Conservation (phyloP, 371 early-diverging fungal genomes). For the Mucor ambiguus region DNA sequence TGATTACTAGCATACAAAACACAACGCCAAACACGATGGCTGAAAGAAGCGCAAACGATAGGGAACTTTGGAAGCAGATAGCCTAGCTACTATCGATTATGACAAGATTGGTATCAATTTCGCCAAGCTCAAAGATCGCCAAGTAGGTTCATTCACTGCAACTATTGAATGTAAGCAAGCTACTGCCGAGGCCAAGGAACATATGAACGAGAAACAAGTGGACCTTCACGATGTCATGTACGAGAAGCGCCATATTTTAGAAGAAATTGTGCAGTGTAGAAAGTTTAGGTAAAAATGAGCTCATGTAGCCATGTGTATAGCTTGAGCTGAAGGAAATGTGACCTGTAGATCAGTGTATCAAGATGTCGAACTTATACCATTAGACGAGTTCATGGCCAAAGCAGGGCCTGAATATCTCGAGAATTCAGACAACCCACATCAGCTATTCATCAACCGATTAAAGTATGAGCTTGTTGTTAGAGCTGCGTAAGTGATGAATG, state of each 20-base stretch:
- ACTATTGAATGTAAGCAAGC: conserved; percentile 40
- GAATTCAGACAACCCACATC: conserved; percentile 39
- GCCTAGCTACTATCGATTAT: conserved; percentile 15
- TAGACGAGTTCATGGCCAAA: conserved; percentile 38
- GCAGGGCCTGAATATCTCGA: conserved; percentile 38
- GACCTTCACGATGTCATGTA: conserved; percentile 53
- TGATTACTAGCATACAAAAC: background rate
- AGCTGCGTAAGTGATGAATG: conserved; percentile 28
- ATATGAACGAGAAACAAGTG: conserved; percentile 44
- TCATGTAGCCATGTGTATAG: background rate
- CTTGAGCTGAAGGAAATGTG: background rate
- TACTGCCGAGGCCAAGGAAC: conserved; percentile 44
- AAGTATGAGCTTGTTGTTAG: conserved; percentile 47
- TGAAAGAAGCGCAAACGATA: background rate
- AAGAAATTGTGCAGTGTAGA: conserved; percentile 48
- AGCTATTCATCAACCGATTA: conserved; percentile 47
- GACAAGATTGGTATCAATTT: conserved; percentile 16
- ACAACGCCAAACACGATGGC: background rate
- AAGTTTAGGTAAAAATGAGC: conserved; percentile 37
- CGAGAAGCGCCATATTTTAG: conserved; percentile 50
- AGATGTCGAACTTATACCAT: conserved; percentile 45
- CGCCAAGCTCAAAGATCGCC: conserved; percentile 36
- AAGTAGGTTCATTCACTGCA: conserved; percentile 20
- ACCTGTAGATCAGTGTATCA: conserved; percentile 49
- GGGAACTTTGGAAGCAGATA: conserved; percentile 27